These are phyloP conservation scores for Dioscorea alata DNA, from an alignment of 106 monocot genomes.

Conservation along the genomic window DNA sequence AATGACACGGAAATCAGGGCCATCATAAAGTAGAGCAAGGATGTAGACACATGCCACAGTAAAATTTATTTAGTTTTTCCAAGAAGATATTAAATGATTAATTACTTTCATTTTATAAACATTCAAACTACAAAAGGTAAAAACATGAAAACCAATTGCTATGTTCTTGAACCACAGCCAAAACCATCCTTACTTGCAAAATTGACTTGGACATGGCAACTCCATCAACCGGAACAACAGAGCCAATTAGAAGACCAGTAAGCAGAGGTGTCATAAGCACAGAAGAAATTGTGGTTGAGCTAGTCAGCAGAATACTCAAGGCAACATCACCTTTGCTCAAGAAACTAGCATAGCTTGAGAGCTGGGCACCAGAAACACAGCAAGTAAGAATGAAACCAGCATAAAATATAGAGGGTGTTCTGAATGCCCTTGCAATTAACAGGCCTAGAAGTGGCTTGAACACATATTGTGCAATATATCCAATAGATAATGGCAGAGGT, in stretches of 20 bases:
- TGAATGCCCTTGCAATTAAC: constrained; percentile 69
- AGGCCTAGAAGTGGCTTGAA: constrained; percentile 86
- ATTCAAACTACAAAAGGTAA: too few species aligned
- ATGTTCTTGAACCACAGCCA: too few species aligned
- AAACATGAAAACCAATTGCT: too few species aligned
- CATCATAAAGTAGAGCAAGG: too few species aligned
- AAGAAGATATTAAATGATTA: too few species aligned
- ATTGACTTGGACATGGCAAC: constrained; percentile 98
- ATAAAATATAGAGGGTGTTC: constrained; percentile 74
- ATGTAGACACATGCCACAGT: too few species aligned
- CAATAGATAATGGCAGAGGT: constrained; percentile 74
- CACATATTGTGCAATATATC: constrained; percentile 85
- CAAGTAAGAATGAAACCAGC: constrained; percentile 94
- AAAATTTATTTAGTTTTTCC: too few species aligned
- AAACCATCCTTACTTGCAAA: constrained; percentile 61
- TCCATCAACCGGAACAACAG: constrained; percentile 94
- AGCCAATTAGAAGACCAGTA: constrained; percentile 84
- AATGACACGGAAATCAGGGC: too few species aligned
- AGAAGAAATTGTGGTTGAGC: constrained; percentile 89
- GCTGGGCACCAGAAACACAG: constrained; percentile 93
- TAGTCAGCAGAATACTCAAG: constrained; percentile 87
- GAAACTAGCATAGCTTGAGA: constrained; percentile 97
- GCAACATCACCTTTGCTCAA: constrained; percentile 97
- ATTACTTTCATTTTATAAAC: too few species aligned
- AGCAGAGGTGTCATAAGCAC: constrained; percentile 85